phyloP scores from a whole-genome alignment of 1,139 yeast genomes.

The Arxiozyma telluris region DNA sequence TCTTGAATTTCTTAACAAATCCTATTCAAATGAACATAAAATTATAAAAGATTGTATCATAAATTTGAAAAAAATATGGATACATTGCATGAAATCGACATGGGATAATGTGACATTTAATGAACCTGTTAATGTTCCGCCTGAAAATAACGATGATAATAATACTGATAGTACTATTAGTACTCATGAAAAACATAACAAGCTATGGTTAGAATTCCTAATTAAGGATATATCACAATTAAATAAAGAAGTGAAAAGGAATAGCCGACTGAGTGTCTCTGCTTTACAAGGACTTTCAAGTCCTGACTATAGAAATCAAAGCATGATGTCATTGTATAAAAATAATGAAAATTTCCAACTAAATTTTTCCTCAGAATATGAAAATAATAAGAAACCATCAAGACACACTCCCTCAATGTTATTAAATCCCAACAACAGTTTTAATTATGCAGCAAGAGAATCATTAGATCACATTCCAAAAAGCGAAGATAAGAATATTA shows the following conservation, averaged over 20 bases:
- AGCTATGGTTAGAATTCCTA: conserved; percentile 19
- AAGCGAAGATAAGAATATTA: not conserved
- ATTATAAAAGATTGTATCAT: conserved; percentile 36
- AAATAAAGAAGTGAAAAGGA: conserved; percentile 13
- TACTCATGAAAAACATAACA: conserved; percentile 11
- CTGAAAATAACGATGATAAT: not conserved
- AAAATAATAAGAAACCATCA: conserved; percentile 4
- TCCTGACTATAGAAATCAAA: conserved; percentile 28
- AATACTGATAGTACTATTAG: not conserved
- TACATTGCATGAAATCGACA: conserved; percentile 16
- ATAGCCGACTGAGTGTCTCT: conserved; percentile 23
- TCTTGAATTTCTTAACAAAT: conserved; percentile 42
- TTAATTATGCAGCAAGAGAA: conserved; percentile 8
- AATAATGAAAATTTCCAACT: conserved; percentile 12
- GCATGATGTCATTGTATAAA: conserved; percentile 25
- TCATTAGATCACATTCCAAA: conserved; percentile 1
- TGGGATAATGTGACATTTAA: conserved; percentile 24
- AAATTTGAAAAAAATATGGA: conserved; percentile 38
- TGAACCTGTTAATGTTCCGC: conserved; percentile 10
- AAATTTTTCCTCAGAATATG: conserved; percentile 13
- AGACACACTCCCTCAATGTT: conserved; percentile 28
- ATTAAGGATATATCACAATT: conserved; percentile 20
- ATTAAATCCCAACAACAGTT: conserved; percentile 26
- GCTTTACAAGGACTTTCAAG: conserved; percentile 27
- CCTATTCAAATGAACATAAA: conserved; percentile 25